These are phyloP conservation scores for Sphaerostilbella broomeana DNA, from an alignment of 2,329 filamentous ascomycete genomes.

Conservation along the genomic window DNA sequence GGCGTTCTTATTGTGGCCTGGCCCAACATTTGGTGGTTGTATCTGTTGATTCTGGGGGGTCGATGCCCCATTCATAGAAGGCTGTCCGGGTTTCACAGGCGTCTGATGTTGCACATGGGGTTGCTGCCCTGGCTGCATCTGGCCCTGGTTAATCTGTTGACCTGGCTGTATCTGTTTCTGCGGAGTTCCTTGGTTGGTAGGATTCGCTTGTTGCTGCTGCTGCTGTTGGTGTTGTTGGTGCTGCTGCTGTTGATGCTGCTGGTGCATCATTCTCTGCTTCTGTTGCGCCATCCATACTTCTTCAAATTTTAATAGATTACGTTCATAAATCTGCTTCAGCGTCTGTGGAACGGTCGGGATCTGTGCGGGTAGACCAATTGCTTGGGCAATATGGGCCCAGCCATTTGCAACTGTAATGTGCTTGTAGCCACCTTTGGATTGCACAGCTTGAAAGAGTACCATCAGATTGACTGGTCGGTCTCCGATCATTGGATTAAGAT, in stretches of 20 bases:
- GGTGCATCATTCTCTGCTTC: constrained; percentile 45
- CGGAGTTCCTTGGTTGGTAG: constrained; percentile 23
- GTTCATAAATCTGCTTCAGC: constrained; percentile 66
- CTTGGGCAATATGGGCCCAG: constrained; percentile 67
- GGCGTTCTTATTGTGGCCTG: constrained; percentile 12
- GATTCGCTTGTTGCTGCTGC: constrained; percentile 27
- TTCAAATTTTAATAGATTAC: constrained; percentile 72
- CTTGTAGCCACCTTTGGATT: constrained; percentile 70
- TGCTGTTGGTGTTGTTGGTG: constrained; percentile 30
- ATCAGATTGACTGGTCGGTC: constrained; percentile 70
- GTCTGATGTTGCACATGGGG: constrained; percentile 27
- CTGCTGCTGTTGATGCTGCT: constrained; percentile 37
- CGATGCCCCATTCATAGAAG: constrained; percentile 31
- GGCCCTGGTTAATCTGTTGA: constrained; percentile 27
- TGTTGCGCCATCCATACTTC: constrained; percentile 55
- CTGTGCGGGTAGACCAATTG: constrained; percentile 57
- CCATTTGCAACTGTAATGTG: constrained; percentile 61
- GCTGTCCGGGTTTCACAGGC: constrained; percentile 36
- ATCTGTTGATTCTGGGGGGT: constrained; percentile 26
- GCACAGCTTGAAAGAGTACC: constrained; percentile 68
- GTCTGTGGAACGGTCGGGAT: constrained; percentile 61
- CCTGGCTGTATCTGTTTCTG: constrained; percentile 27
- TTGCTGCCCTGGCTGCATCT: constrained; percentile 29
- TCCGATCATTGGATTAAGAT: constrained; percentile 65
- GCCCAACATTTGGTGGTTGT: constrained; percentile 7